phyloP scores from a whole-genome alignment of 2,329 filamentous ascomycete species.

The Fusarium graminum region DNA sequence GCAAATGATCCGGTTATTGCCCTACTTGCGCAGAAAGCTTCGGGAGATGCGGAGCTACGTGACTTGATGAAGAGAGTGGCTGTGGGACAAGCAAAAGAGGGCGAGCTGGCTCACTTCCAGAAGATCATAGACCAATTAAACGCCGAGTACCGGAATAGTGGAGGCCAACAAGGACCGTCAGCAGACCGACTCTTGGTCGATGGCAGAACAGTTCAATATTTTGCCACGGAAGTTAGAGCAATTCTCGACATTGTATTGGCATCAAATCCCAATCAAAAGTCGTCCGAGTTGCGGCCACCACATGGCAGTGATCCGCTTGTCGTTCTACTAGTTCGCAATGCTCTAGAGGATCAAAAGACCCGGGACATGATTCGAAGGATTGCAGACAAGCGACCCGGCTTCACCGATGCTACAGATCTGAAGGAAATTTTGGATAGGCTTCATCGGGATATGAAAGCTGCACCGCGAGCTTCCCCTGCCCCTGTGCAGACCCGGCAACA shows the following conservation, averaged over 20 bases:
- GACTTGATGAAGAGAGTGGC: conserved; percentile 88
- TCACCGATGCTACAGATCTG: conserved; percentile 66
- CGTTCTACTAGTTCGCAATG: conserved; percentile 68
- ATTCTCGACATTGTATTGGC: conserved; percentile 71
- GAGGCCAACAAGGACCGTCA: conserved; percentile 64
- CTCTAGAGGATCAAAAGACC: conserved; percentile 64
- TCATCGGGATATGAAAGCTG: conserved; percentile 58
- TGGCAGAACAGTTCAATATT: conserved; percentile 69
- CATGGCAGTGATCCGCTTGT: conserved; percentile 68
- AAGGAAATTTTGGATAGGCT: conserved; percentile 66
- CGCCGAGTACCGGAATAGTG: conserved; percentile 66
- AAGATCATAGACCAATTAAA: conserved; percentile 85
- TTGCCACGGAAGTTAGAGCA: conserved; percentile 68
- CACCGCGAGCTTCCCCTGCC: conserved; percentile 49
- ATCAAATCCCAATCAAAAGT: conserved; percentile 69
- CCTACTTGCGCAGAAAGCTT: conserved; percentile 80
- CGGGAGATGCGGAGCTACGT: conserved; percentile 77
- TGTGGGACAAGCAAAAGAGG: conserved; percentile 76
- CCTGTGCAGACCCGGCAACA: conserved; percentile 49
- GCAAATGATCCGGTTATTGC: conserved; percentile 82
- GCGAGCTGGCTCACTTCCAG: conserved; percentile 82
- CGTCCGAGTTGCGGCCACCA: conserved; percentile 65
- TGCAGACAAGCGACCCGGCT: conserved; percentile 64
- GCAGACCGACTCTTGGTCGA: conserved; percentile 68
- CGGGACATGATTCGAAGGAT: conserved; percentile 67